These are phyloP conservation scores for Paraphoma chrysanthemicola DNA, from an alignment of 2,329 filamentous ascomycete species.

Conservation along the genomic window DNA sequence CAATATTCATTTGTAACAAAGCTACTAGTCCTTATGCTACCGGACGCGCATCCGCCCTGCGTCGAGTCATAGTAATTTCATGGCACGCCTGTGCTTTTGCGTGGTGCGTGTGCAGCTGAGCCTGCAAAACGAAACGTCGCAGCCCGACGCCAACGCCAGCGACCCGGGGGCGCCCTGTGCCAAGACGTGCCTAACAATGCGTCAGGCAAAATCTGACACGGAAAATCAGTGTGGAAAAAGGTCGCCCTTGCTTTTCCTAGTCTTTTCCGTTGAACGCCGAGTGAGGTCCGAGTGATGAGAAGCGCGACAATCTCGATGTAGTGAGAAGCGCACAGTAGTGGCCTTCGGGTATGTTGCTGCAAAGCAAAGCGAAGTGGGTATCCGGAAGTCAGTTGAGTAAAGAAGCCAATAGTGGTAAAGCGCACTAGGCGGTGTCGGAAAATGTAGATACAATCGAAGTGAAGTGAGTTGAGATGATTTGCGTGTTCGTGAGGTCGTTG, in stretches of 20 bases:
- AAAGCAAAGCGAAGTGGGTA: constrained; percentile 29
- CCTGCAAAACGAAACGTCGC: constrained; percentile 11
- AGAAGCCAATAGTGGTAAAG: constrained; percentile 8
- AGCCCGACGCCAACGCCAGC: constrained; percentile 24
- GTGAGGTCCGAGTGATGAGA: constrained; percentile 9
- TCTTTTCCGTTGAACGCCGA: constrained; percentile 28
- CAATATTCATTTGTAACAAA: neutral
- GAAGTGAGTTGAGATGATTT: constrained; percentile 24
- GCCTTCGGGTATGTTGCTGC: constrained; percentile 8
- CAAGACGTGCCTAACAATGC: constrained; percentile 16
- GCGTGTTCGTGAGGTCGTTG: constrained; percentile 4
- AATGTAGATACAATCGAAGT: constrained; percentile 21
- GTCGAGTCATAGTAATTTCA: neutral
- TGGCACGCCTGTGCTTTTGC: constrained; percentile 12
- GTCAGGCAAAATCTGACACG: constrained; percentile 15
- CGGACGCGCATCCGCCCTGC: neutral
- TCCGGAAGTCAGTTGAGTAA: constrained; percentile 20
- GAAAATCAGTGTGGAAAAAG: constrained; percentile 11
- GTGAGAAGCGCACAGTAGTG: constrained; percentile 5
- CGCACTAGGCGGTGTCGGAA: constrained; percentile 14
- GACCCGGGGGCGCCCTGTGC: constrained; percentile 4
- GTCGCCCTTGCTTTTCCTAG: constrained; percentile 21
- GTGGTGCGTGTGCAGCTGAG: neutral
- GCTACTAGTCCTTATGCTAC: neutral
- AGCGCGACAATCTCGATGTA: constrained; percentile 14